These are phyloP conservation scores for Strobilomyces dryophilus DNA, from an alignment of 768 basidiomycete genomes.

Conservation along the genomic window DNA sequence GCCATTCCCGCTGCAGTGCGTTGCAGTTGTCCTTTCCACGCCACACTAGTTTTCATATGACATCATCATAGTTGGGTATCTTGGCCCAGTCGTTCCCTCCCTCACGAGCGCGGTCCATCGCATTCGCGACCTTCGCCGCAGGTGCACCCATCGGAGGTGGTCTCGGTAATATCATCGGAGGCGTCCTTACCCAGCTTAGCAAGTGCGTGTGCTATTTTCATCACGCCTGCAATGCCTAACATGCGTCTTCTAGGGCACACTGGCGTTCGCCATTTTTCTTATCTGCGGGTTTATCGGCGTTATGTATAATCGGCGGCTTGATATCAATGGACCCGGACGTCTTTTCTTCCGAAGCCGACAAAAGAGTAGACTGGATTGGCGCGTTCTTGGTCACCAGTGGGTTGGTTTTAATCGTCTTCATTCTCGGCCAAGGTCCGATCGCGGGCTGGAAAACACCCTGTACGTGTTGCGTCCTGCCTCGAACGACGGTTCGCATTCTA, in stretches of 20 bases:
- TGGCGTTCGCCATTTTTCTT: conserved; percentile 73
- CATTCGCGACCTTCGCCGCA: conserved; percentile 80
- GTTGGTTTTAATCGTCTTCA: conserved; percentile 67
- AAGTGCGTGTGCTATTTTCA: conserved; percentile 23
- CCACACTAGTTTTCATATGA: conserved; percentile 1
- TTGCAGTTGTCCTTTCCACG: conserved; percentile 1
- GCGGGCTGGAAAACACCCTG: conserved; percentile 62
- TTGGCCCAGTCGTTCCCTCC: conserved; percentile 75
- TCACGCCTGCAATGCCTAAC: neutral
- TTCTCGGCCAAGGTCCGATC: conserved; percentile 62
- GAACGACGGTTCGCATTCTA: conserved; percentile 20
- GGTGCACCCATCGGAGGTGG: conserved; percentile 81
- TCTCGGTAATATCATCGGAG: conserved; percentile 66
- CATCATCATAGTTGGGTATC: conserved; percentile 60
- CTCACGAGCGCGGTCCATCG: conserved; percentile 61
- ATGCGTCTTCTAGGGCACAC: conserved; percentile 25
- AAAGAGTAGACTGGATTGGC: conserved; percentile 75
- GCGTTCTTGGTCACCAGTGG: conserved; percentile 61
- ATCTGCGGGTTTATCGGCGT: conserved; percentile 49
- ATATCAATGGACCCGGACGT: conserved; percentile 61
- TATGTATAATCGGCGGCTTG: conserved; percentile 50
- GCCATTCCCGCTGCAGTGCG: conserved; percentile 68
- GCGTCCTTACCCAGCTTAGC: conserved; percentile 58
- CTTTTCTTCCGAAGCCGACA: conserved; percentile 34
- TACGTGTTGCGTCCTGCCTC: conserved; percentile 24